Percentiles rank a stretch among this genome's conserved stretches.
phyloP scores from a whole-genome alignment of 768 basidiomycete genomes.

The Trametes coccinea region DNA sequence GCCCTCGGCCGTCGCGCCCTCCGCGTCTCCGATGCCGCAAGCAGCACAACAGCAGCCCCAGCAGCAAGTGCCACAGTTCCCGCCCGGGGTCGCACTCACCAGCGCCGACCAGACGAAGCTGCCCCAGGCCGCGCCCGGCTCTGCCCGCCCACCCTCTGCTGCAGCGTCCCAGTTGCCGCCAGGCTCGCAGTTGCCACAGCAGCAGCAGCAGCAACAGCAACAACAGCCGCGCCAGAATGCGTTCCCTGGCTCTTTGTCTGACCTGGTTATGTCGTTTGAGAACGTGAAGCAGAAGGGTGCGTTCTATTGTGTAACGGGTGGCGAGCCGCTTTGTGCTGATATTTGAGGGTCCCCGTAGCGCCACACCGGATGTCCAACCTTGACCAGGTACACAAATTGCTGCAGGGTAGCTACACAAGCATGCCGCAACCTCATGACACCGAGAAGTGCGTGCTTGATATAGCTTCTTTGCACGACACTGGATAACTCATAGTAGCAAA shows the following conservation, averaged over 20 bases:
- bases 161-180: slow-evolving; percentile 44
- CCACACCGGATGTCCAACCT: slow-evolving; percentile 85
- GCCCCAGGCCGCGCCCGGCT: slow-evolving; percentile 33
- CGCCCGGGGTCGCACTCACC: slow-evolving; percentile 66
- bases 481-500: not conserved
- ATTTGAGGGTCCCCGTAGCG: slow-evolving; percentile 38
- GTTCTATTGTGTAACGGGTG: slow-evolving; percentile 13
- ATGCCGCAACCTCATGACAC: slow-evolving; percentile 93
- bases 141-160: slow-evolving; percentile 50
- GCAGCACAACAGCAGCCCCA: slow-evolving; percentile 31
- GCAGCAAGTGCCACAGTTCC: slow-evolving; percentile 49
- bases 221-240: slow-evolving; percentile 46
- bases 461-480: not conserved
- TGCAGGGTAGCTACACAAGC: slow-evolving; percentile 88
- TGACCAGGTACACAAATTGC: slow-evolving; percentile 87
- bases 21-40: slow-evolving; percentile 33
- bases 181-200: slow-evolving; percentile 36
- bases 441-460: slow-evolving; percentile 67
- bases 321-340: slow-evolving; percentile 8
- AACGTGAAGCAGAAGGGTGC: slow-evolving; percentile 94
- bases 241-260: slow-evolving; percentile 85
- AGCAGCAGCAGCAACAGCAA: slow-evolving; percentile 39
- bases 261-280: slow-evolving; percentile 93
- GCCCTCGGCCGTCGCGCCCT: slow-evolving; percentile 2
- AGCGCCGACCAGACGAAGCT: slow-evolving; percentile 27